Evolutionary conservation across 2,329 filamentous ascomycete genomes (phyloP).

Genomic region (Seiridium cupressi): DNA sequence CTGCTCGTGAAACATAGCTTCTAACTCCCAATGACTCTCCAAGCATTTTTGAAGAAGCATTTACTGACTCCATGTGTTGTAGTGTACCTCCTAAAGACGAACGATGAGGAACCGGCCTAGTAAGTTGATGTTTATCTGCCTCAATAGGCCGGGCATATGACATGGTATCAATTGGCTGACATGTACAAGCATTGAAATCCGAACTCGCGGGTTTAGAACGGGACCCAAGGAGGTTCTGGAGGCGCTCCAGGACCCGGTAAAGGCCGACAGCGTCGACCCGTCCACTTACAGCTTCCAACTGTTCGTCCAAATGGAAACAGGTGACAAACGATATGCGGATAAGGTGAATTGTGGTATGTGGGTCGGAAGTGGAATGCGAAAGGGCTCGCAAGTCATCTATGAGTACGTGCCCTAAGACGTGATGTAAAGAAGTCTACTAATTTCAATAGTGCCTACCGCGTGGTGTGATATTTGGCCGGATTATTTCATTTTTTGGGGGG

Average conservation of each 20-base stretch:
- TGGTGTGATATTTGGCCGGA: not conserved
- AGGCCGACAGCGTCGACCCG: conserved; percentile 7
- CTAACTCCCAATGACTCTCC: no score
- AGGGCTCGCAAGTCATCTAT: conserved; percentile 14
- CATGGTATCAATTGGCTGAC: no score
- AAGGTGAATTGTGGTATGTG: conserved; percentile 13
- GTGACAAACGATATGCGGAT: conserved; percentile 9
- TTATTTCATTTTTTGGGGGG: no score
- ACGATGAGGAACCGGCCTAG: conserved; percentile 45
- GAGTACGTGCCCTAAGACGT: conserved; percentile 11
- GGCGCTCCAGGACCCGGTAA: conserved; percentile 10
- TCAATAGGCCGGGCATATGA: not conserved
- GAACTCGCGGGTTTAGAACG: conserved; percentile 12
- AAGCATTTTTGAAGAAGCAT: no score
- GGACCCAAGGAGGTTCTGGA: conserved; percentile 11
- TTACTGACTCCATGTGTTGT: no score
- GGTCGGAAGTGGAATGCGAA: conserved; percentile 14
- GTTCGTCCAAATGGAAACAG: conserved; percentile 13
- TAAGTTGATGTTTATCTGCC: conserved; percentile 20
- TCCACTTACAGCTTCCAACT: conserved; percentile 13
- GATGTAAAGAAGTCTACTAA: not conserved
- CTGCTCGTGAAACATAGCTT: no score
- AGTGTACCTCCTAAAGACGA: conserved; percentile 45
- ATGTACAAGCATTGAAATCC: conserved; percentile 11
- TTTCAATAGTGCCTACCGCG: not conserved